Percentiles rank a stretch among this genome's conserved stretches.
These are phyloP conservation scores for Mycena polygramma DNA, from an alignment of 768 basidiomycete species.

Conservation along the genomic window DNA sequence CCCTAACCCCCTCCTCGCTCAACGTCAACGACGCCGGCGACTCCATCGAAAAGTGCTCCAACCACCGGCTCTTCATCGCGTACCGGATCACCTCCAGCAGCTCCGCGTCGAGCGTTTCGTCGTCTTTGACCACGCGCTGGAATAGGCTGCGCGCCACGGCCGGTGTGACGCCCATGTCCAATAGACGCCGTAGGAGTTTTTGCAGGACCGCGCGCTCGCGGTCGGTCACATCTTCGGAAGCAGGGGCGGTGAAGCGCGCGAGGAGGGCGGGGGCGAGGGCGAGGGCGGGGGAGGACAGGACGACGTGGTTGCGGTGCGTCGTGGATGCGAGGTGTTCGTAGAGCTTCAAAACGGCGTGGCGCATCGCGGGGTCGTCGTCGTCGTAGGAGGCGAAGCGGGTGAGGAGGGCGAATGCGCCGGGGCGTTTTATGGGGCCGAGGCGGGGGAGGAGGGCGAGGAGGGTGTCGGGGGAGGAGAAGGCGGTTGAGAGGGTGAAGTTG, in stretches of 20 bases:
- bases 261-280: slow-evolving; percentile 50
- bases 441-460: slow-evolving; percentile 56
- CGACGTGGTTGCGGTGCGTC: slow-evolving; percentile 78
- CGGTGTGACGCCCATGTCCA: slow-evolving; percentile 82
- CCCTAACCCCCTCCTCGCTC: slow-evolving; percentile 60
- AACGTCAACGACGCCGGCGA: slow-evolving; percentile 65
- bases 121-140: slow-evolving; percentile 57
- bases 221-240: too few species aligned
- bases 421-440: slow-evolving; percentile 66
- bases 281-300: slow-evolving; percentile 72
- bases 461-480: slow-evolving; percentile 60
- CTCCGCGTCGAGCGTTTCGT: slow-evolving; percentile 69
- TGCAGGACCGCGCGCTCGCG: slow-evolving; percentile 69
- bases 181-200: slow-evolving; percentile 73
- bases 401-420: slow-evolving; percentile 73
- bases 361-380: slow-evolving; percentile 55
- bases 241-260: slow-evolving; percentile 51
- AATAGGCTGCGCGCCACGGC: slow-evolving; percentile 75
- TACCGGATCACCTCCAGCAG: slow-evolving; percentile 78
- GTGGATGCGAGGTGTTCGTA: slow-evolving; percentile 72
- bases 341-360: slow-evolving; percentile 69
- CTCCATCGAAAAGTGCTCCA: slow-evolving; percentile 81
- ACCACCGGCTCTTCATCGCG: slow-evolving; percentile 83
- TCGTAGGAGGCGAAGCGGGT: slow-evolving; percentile 57
- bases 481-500: slow-evolving; percentile 68